Evolutionary conservation across 352 stramenopile species (phyloP).

Genomic region (Pythium scleroteichum): DNA sequence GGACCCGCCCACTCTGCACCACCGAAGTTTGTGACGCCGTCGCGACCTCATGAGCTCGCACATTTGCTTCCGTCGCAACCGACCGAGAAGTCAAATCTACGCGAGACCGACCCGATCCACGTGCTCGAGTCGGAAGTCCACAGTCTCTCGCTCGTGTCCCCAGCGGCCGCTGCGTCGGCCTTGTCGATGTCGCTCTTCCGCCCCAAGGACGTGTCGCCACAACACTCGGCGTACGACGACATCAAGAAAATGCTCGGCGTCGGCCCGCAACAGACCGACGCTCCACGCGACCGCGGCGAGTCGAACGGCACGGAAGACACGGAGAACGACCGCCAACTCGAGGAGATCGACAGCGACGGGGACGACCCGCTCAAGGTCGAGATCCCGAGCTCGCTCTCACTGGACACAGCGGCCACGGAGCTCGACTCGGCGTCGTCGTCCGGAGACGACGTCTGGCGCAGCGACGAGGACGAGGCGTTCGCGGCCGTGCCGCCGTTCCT

Average conservation of each 20-base stretch:
- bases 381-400: neutral
- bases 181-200: constrained; percentile 6
- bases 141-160: constrained; percentile 4
- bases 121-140: constrained; percentile 5
- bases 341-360: constrained; percentile 14
- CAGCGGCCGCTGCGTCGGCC: constrained; percentile 6
- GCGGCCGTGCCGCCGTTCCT: constrained; percentile 18
- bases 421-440: neutral
- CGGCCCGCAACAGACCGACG: constrained; percentile 19
- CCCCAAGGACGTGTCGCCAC: neutral
- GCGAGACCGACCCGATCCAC: neutral
- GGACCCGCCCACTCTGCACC: too few relatives aligned
- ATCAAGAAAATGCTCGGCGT: neutral
- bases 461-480: constrained; percentile 16
- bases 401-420: neutral
- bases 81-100: too few relatives aligned
- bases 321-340: constrained; percentile 29
- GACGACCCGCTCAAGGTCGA: constrained; percentile 2
- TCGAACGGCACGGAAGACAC: constrained; percentile 38
- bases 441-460: constrained; percentile 6
- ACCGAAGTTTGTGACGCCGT: neutral
- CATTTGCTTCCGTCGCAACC: neutral
- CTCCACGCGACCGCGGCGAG: constrained; percentile 15
- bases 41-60: neutral
- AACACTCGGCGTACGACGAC: neutral